Evolutionary conservation across 495 filamentous ascomycete species (phyloP).

Genomic region (Penicillium ucsense): DNA sequence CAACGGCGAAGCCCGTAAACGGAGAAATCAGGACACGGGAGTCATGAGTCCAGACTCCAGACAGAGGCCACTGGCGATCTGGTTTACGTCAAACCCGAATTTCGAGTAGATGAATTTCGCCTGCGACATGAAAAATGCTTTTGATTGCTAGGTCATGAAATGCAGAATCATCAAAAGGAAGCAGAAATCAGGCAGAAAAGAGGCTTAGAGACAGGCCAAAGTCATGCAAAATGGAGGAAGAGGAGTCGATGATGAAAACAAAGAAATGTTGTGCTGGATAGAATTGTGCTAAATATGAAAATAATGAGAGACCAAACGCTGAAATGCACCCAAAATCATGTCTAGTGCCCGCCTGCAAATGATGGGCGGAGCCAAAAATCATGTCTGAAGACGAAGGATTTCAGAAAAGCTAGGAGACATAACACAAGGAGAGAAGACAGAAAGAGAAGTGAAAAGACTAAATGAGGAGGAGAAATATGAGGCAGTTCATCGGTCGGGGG

Average conservation of each 20-base stretch:
- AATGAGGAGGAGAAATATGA: neutral
- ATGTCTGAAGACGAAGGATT: slow-evolving; percentile 4
- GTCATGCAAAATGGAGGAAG: slow-evolving; percentile 10
- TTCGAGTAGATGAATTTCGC: too few relatives aligned
- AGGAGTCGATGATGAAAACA: neutral
- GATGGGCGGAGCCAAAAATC: slow-evolving; percentile 9
- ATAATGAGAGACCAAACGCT: slow-evolving; percentile 21
- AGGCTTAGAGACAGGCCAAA: slow-evolving; percentile 11
- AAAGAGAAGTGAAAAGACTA: slow-evolving; percentile 5
- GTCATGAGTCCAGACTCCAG: too few relatives aligned
- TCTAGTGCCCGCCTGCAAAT: slow-evolving; percentile 10
- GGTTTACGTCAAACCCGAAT: too few relatives aligned
- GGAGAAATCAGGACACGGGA: too few relatives aligned
- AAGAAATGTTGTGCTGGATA: slow-evolving; percentile 4
- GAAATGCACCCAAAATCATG: slow-evolving; percentile 30
- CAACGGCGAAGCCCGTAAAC: too few relatives aligned
- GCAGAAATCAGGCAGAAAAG: neutral
- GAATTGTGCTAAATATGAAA: slow-evolving; percentile 15
- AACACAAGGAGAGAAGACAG: slow-evolving; percentile 4
- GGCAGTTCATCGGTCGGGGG: too few relatives aligned
- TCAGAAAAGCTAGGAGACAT: slow-evolving; percentile 4
- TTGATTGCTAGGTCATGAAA: too few relatives aligned
- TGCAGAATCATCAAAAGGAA: too few relatives aligned
- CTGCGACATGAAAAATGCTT: too few relatives aligned
- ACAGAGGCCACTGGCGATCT: too few relatives aligned